Evolutionary conservation across 305 asterid species (phyloP).

Genomic region (Fraxinus nigra): DNA sequence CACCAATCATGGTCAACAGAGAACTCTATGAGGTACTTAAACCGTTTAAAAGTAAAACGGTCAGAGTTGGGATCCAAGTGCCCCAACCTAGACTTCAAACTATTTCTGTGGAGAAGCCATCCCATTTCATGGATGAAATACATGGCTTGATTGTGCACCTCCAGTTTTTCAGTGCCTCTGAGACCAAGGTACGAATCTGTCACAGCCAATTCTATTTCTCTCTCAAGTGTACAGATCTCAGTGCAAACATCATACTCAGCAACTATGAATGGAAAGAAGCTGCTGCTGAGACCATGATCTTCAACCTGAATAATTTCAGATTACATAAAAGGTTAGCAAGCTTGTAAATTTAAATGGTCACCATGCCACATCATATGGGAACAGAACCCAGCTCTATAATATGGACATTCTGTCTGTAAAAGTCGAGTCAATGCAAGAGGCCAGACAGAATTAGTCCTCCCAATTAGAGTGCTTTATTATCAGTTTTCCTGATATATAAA

Average conservation of each 20-base stretch:
- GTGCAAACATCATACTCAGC: constrained; percentile 66
- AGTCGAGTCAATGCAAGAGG: neutral
- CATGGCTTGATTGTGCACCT: constrained; percentile 46
- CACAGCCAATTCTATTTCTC: constrained; percentile 51
- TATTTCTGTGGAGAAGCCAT: constrained; percentile 68
- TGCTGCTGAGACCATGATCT: constrained; percentile 64
- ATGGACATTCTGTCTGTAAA: neutral
- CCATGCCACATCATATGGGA: neutral
- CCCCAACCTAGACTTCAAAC: constrained; percentile 40
- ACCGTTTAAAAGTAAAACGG: constrained; percentile 51
- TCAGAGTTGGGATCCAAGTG: constrained; percentile 35
- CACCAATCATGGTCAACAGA: constrained; percentile 71
- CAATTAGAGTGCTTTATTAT: neutral
- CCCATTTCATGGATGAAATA: constrained; percentile 78
- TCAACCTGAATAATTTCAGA: constrained; percentile 49
- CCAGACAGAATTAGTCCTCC: constrained; percentile 10
- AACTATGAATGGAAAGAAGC: constrained; percentile 73
- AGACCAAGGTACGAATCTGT: constrained; percentile 25
- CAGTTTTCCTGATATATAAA: neutral
- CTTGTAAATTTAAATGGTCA: neutral
- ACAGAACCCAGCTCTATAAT: neutral
- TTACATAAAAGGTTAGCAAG: constrained; percentile 17
- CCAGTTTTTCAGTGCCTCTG: constrained; percentile 30
- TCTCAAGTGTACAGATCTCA: constrained; percentile 71
- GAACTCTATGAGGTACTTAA: constrained; percentile 64